Evolutionary conservation across 352 stramenopile genomes (phyloP).

Genomic region (Pythium volutum): DNA sequence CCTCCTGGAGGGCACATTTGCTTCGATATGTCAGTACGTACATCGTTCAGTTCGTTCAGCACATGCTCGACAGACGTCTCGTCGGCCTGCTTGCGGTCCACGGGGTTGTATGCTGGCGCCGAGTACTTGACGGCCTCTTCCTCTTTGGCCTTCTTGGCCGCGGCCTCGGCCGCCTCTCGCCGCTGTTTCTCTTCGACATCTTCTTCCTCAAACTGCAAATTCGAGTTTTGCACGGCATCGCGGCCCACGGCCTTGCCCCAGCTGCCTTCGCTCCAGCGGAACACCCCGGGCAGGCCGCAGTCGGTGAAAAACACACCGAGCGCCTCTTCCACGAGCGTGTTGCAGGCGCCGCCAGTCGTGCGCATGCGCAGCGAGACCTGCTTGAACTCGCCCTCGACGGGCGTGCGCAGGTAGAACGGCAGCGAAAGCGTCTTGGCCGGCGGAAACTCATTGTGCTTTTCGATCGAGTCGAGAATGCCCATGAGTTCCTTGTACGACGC

Average conservation of each 20-base stretch:
- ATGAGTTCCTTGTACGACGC: constrained; percentile 80
- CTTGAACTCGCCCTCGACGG: constrained; percentile 65
- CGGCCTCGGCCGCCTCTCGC: constrained; percentile 34
- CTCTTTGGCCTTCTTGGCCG: constrained; percentile 33
- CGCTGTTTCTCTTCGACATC: constrained; percentile 40
- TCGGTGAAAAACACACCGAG: constrained; percentile 68
- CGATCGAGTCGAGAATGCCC: constrained; percentile 76
- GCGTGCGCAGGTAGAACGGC: constrained; percentile 71
- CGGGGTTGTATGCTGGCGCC: constrained; percentile 51
- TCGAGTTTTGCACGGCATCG: constrained; percentile 56
- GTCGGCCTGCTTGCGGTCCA: constrained; percentile 37
- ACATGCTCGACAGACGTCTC: constrained; percentile 59
- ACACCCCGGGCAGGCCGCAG: constrained; percentile 55
- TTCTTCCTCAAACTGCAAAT: constrained; percentile 62
- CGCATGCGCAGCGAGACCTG: constrained; percentile 59
- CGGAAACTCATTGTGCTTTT: constrained; percentile 77
- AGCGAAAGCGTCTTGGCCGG: constrained; percentile 64
- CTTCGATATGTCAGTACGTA: constrained; percentile 11
- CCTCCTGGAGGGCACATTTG: background rate
- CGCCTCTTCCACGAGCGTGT: constrained; percentile 73
- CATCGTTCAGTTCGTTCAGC: constrained; percentile 57
- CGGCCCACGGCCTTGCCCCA: constrained; percentile 70
- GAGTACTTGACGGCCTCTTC: constrained; percentile 37
- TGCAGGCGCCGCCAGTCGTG: constrained; percentile 72
- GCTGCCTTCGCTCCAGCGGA: constrained; percentile 71